phyloP scores from a whole-genome alignment of 345 rosid species.

The Cardamine resedifolia region DNA sequence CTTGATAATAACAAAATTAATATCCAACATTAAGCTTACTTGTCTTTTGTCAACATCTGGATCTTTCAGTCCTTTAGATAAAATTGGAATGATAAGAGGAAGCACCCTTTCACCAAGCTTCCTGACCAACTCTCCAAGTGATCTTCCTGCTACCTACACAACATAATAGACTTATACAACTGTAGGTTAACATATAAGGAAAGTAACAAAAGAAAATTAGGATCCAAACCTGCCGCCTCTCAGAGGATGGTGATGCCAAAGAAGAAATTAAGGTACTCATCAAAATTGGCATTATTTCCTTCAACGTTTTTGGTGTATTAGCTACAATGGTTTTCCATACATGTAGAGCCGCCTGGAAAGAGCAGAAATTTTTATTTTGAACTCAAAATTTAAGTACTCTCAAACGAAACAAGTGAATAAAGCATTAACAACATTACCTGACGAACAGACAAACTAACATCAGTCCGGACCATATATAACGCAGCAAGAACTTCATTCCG shows the following conservation, averaged over 20 bases:
- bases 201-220: not conserved
- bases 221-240: constrained; percentile 85
- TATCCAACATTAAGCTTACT: constrained; percentile 45
- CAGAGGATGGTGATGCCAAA: constrained; percentile 89
- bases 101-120: constrained; percentile 99
- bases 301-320: constrained; percentile 93
- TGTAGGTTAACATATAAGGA: not conserved
- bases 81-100: constrained; percentile 90
- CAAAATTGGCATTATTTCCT: constrained; percentile 96
- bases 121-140: constrained; percentile 96
- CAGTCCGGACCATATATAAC: constrained; percentile 94
- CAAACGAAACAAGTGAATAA: not conserved
- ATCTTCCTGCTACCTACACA: constrained; percentile 82
- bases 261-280: constrained; percentile 90
- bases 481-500: constrained; percentile 99
- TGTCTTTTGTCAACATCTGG: constrained; percentile 88
- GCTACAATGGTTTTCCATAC: constrained; percentile 99
- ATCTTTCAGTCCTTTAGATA: constrained; percentile 76
- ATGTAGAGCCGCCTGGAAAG: constrained; percentile 84
- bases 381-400: constrained; percentile 13
- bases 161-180: constrained; percentile 3
- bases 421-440: constrained; percentile 61
- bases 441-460: constrained; percentile 90
- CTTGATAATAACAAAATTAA: not conserved
- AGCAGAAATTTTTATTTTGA: not conserved